Conservation (phyloP, 2,329 filamentous ascomycete species). For the Colletotrichum higginsianum region DNA sequence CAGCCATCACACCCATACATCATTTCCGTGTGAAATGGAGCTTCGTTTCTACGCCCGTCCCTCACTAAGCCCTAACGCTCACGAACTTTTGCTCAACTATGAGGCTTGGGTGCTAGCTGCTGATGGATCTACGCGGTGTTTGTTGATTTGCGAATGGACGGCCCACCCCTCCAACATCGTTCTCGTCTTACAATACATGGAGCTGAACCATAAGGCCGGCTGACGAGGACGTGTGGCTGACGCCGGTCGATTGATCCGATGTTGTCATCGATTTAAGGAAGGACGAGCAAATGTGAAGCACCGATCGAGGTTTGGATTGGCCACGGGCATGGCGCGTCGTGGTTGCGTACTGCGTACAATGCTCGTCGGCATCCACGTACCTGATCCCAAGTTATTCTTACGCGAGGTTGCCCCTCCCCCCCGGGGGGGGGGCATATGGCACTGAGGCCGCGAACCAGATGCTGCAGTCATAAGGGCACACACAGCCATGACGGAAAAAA, state of each 20-base stretch:
- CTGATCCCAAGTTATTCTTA: background rate
- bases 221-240: constrained; percentile 4
- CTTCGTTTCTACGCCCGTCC: constrained; percentile 6
- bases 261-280: background rate
- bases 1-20: background rate
- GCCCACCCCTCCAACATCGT: too few relatives aligned
- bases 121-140: background rate
- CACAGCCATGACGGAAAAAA: background rate
- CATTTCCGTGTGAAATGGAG: background rate
- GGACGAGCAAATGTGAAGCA: background rate
- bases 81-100: background rate
- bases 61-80: constrained; percentile 1
- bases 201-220: background rate
- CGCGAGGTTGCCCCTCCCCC: background rate
- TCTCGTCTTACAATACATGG: background rate
- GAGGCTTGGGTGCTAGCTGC: background rate
- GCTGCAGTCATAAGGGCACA: too few relatives aligned
- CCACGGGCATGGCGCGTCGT: background rate
- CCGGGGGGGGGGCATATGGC: background rate
- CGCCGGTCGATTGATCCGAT: constrained; percentile 7
- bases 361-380: background rate
- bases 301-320: background rate
- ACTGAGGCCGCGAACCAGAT: background rate
- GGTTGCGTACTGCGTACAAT: background rate
- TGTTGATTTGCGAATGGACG: background rate